Percentiles rank a stretch among this genome's conserved stretches.
Conservation (phyloP, 192 early-diverging fungal species). For the Rhizophagus prolifer region DNA sequence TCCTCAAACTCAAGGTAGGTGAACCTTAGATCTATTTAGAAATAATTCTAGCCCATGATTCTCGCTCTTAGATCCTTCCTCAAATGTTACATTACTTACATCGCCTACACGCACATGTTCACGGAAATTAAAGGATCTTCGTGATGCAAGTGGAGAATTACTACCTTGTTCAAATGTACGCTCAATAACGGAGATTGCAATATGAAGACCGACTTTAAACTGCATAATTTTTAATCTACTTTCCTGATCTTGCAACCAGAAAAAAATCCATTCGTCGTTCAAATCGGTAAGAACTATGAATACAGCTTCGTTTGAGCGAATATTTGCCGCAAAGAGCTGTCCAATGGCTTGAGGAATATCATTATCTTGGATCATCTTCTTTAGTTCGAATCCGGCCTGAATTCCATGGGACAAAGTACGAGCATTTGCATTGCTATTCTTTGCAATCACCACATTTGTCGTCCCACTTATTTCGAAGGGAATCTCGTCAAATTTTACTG, state of each 20-base stretch:
- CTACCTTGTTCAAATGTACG: background rate
- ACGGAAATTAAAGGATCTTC: background rate
- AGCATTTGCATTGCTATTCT: background rate
- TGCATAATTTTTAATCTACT: background rate
- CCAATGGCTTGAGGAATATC: constrained; percentile 7
- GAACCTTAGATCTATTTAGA: background rate
- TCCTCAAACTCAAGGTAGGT: background rate
- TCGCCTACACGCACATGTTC: background rate
- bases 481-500: background rate
- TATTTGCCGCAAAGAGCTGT: constrained; percentile 20
- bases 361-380: background rate
- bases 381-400: constrained; percentile 1
- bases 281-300: constrained; percentile 20
- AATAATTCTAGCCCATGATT: background rate
- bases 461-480: background rate
- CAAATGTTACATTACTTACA: background rate
- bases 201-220: background rate
- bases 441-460: background rate
- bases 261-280: constrained; percentile 5
- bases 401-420: background rate
- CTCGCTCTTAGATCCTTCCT: background rate
- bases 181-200: background rate
- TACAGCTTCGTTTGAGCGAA: constrained; percentile 9
- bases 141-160: background rate
- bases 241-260: background rate